These are phyloP conservation scores for Ambrosiella cleistominuta DNA, from an alignment of 2,329 filamentous ascomycete species.

Conservation along the genomic window DNA sequence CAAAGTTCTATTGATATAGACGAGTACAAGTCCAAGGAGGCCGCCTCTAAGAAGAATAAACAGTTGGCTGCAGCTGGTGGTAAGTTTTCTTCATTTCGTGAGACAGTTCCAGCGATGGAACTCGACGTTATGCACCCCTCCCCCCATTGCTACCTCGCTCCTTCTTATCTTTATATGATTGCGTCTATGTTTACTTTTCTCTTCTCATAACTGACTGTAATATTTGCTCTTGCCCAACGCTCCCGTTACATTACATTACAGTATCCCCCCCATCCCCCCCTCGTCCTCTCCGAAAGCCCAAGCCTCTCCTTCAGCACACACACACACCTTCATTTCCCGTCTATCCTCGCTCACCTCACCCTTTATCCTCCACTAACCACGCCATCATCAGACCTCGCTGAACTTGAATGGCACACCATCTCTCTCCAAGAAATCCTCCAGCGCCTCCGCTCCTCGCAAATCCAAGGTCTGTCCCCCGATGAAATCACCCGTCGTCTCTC, in stretches of 20 bases:
- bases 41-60: conserved; percentile 15
- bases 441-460: conserved; percentile 38
- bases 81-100: not conserved
- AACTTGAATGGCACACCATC: conserved; percentile 51
- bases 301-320: too few species aligned
- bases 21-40: conserved; percentile 31
- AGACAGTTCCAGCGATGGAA: conserved; percentile 13
- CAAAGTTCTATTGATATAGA: conserved; percentile 36
- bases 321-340: not conserved
- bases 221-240: not conserved
- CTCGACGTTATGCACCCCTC: not conserved
- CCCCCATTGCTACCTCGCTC: not conserved
- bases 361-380: not conserved
- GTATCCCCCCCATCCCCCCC: not conserved
- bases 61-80: conserved; percentile 1
- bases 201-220: not conserved
- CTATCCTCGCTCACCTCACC: not conserved
- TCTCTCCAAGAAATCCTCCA: conserved; percentile 38
- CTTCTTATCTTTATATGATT: too few species aligned
- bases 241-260: not conserved
- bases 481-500: conserved; percentile 36
- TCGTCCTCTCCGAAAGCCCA: not conserved
- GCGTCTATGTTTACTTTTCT: not conserved
- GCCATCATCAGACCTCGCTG: conserved; percentile 32
- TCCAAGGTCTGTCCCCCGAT: conserved; percentile 40